phyloP scores from a whole-genome alignment of 148 eudicot species.

The Drosera capensis region DNA sequence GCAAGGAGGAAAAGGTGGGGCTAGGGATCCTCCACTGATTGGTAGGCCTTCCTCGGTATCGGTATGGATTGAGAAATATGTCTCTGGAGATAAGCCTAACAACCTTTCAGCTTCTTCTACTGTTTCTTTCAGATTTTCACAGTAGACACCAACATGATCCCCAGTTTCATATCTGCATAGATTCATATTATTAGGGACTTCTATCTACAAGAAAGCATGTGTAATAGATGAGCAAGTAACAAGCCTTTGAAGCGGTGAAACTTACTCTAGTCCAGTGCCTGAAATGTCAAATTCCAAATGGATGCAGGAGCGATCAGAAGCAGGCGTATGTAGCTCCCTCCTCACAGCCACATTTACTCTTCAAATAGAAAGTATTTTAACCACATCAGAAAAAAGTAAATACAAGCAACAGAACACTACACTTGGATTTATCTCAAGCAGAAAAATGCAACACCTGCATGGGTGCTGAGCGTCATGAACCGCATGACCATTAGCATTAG shows the following conservation, averaged over 20 bases:
- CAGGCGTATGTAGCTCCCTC: constrained; percentile 75
- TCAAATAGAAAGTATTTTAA: constrained; percentile 4
- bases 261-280: constrained; percentile 75
- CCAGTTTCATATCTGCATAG: constrained; percentile 80
- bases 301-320: constrained; percentile 93
- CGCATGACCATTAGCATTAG: constrained; percentile 67
- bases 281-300: constrained; percentile 87
- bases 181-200: background rate
- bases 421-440: background rate
- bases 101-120: constrained; percentile 81
- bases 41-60: constrained; percentile 88
- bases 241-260: constrained; percentile 7
- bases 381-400: constrained; percentile 10
- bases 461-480: constrained; percentile 86
- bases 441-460: constrained; percentile 42
- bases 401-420: background rate
- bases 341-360: constrained; percentile 77
- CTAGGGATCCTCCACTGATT: constrained; percentile 44
- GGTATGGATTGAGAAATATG: constrained; percentile 63
- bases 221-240: background rate
- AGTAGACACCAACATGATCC: constrained; percentile 95
- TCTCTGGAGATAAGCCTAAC: constrained; percentile 40
- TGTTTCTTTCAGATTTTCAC: constrained; percentile 58
- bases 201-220: background rate
- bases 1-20: constrained; percentile 85